phyloP scores from a whole-genome alignment of 805 yeast genomes.

The Brettanomyces anomalus region DNA sequence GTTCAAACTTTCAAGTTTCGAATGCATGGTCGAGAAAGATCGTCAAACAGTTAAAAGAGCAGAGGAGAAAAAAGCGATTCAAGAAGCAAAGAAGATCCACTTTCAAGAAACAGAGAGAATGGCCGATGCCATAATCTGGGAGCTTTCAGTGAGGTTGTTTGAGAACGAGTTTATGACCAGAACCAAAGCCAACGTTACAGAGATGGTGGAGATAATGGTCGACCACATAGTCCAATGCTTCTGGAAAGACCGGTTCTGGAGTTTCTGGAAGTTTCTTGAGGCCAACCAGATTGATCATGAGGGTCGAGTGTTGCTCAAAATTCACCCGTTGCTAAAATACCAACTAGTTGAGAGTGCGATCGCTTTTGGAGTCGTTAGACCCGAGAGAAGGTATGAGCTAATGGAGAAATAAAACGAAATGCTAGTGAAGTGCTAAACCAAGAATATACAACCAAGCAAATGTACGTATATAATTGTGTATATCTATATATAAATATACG shows the following conservation, averaged over 20 bases:
- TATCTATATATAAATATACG: no score
- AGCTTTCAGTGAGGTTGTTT: conserved; percentile 12
- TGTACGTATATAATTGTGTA: no score
- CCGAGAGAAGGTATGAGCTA: no score
- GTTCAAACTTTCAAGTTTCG: conserved; percentile 20
- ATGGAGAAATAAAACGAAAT: no score
- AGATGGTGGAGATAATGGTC: conserved; percentile 19
- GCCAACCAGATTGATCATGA: conserved; percentile 9
- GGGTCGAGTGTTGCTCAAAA: conserved; percentile 10
- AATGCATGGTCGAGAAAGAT: conserved; percentile 15
- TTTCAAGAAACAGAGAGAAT: not conserved
- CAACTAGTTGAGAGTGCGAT: conserved; percentile 12
- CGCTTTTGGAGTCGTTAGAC: conserved; percentile 13
- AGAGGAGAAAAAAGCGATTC: conserved; percentile 1
- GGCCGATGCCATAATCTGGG: conserved; percentile 12
- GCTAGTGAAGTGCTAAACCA: no score
- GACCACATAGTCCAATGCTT: conserved; percentile 24
- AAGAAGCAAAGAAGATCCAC: conserved; percentile 3
- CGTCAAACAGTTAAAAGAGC: conserved; percentile 4
- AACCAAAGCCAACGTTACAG: conserved; percentile 1
- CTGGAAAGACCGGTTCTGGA: conserved; percentile 18
- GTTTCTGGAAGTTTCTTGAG: conserved; percentile 17
- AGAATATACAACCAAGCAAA: no score
- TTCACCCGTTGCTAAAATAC: conserved; percentile 9
- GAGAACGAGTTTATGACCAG: conserved; percentile 4